Evolutionary conservation across 2,329 filamentous ascomycete species (phyloP), one percentile per base, ranked within the genome.

Genomic region (Aspergillus melleus): DNA sequence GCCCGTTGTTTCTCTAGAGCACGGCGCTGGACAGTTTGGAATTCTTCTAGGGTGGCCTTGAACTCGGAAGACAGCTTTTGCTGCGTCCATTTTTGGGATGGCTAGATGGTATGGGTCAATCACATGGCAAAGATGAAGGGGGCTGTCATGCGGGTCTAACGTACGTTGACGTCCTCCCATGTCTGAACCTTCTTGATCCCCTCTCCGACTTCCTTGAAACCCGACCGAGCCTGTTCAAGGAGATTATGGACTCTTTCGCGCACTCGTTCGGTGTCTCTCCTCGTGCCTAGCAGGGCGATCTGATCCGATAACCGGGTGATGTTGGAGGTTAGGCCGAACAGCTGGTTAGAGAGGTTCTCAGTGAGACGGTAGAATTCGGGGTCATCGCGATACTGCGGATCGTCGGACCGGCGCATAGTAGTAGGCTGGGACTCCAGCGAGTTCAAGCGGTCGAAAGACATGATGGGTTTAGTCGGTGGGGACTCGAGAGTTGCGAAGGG

Each of bases 61-160:
- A 98, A 97, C 75, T 98, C 93, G 72, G 91, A 90, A 63, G 92
- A 94, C 36, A 99, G 85, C 76, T 98, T 98, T 68, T 94, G 91
- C 72, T 97, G 94, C 22, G 92, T 95, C 81, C 96, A 98, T 77
- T 94, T 96, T 81, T 99, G 95, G 57, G 92, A 90, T 61, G 94
- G 91, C 92, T 96, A 39, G 49, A 22, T 30, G 4, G 30, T 36
- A 6, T 47, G 22, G 6, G 51, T 62, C 49, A 59, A 59, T 69
- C 64, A 67, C 59, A 29, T 20, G 44, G 50, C 11, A 19, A 2
- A 44, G 4, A 19, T 42, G 36, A 6, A 47, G 52, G 22, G 56
- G 55, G 22, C 11, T 42, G 12, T 39, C n/a, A 19, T 50, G 26
- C 46, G n/a, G 30, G 16, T 2, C 20, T 30, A 47, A 69, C 85